Base-by-base conservation (phyloP, 2,329 filamentous ascomycete species). In the Sordariomycetes sp. region DNA sequence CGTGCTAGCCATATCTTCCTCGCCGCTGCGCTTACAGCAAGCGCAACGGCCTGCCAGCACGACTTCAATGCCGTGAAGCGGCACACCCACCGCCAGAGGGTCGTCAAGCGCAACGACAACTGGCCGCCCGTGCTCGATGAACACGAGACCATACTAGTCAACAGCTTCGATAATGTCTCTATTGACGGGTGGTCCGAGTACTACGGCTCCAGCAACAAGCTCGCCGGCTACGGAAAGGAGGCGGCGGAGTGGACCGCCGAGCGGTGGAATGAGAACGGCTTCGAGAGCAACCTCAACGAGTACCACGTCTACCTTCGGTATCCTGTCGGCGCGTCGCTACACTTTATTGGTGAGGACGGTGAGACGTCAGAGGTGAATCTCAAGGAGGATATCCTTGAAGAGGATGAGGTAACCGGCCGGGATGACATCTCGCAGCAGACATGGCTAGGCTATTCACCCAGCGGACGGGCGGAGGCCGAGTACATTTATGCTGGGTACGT, bases 391-490 rank as follows among this genome's bases (percentile, higher is more conserved):
- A 78, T 87, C 1, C 70, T 94, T 1, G 75, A 82, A 5, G 83
- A 89, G 59, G 89, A 94, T 66, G 77, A 81, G n/a, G 89, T 87
- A 0, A 87, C 82, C 34, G 78, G 82, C n/a, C 22, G 12, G 8
- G 73, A 86, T 36, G 72, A 76, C 6, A 79, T 88, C 60, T 76
- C 86, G 32, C 78, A 91, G 24, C 88, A 89, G 6, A 89, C 85
- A 0, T 95, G 92, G 70, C 86, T 94, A 62, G 89, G 88, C 12
- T 95, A 94, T 66, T 90, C 87, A 1, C 88, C 88, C 0, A 85
- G 75, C 36, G 89, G 89, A 0, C 88, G 88, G 65, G 87, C 87
- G 15, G 88, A 86, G 0, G 87, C 82, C 1, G 80, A 82, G 60
- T 91, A 84, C 62, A 84, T 91, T 17, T 95, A 85, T 65, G 85